Conservation (phyloP, 2,329 filamentous ascomycete genomes). For the Thyridium curvatum region DNA sequence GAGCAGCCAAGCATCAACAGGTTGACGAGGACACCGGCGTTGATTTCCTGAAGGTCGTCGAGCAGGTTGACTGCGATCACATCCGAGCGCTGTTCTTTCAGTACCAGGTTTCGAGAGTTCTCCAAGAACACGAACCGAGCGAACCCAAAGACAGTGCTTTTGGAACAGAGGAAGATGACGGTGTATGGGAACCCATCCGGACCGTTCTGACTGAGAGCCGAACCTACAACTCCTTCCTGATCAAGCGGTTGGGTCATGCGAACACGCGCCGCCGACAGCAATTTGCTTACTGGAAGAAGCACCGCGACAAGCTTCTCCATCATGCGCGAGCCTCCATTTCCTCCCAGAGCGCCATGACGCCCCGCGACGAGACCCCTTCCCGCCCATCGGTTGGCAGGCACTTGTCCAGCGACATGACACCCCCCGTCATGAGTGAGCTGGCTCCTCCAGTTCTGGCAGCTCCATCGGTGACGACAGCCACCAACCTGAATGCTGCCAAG, state of each 20-base stretch:
- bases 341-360: not conserved
- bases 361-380: not conserved
- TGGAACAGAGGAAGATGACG: too few relatives aligned
- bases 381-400: not conserved
- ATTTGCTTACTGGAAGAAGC: conserved; percentile 3
- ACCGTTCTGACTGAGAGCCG: too few relatives aligned
- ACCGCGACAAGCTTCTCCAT: conserved; percentile 1
- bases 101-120: not conserved
- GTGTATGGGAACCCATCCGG: too few relatives aligned
- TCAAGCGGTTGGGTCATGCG: not conserved
- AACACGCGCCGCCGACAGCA: conserved; percentile 1
- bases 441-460: not conserved
- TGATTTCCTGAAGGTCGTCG: conserved; percentile 1
- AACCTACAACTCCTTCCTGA: too few relatives aligned
- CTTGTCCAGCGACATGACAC: too few relatives aligned
- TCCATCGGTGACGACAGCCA: conserved; percentile 2
- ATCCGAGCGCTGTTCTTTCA: conserved; percentile 1
- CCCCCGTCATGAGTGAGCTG: too few relatives aligned
- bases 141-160: too few relatives aligned
- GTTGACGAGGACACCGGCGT: conserved; percentile 1
- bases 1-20: not conserved
- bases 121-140: not conserved
- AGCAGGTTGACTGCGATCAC: conserved; percentile 1
- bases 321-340: not conserved
- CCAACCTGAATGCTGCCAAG: not conserved